Base-by-base conservation (phyloP, 169 alveolate genomes). In the Plasmodium ovale region DNA sequence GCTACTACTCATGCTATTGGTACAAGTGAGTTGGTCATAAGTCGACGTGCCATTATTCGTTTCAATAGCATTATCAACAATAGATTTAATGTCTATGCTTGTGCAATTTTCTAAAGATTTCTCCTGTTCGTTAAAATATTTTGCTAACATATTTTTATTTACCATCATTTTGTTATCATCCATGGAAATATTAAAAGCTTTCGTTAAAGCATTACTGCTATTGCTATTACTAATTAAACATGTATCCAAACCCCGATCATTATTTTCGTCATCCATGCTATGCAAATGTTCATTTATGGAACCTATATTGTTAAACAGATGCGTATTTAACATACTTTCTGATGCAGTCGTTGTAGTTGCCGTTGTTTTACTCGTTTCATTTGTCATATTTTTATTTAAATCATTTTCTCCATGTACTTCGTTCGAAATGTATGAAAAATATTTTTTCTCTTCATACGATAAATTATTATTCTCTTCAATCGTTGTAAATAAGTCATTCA, bases 1-100 rank as follows among this genome's bases (percentile, higher is more conserved):
- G 35, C 23, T 47, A 27, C 35, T 47, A 25, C 47, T 54, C 39
- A 19, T 12, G 21, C 27, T 54, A 53, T 64, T 49, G 21, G 70
- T 35, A 77, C 29, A 77, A 62, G 51, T 77, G 42, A 60, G 3
- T n/a, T 59, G 77, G 37, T 82, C 90, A n/a, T 35, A 82, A 51
- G 51, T 39, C 33, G 53, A 3, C 14, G 65, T 25, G 58, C 35
- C 44, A 12, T 82, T 62, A 59, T 82, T 82, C 7, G 51, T 58
- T 54, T 82, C 90, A n/a, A 82, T 67, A 23, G 84, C 90, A 58
- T 82, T 68, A 53, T 82, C 85, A 33, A 82, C 33, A 56, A 82
- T 82, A 35, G 85, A 42, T 29, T 82, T 47, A 9, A 82, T 58
- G 72, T 82, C 84, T 54, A 82, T 23, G 44, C 51, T 65, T 53